phyloP scores from a whole-genome alignment of 2,329 filamentous ascomycete genomes.

The Sporothrix pseudoabietina region DNA sequence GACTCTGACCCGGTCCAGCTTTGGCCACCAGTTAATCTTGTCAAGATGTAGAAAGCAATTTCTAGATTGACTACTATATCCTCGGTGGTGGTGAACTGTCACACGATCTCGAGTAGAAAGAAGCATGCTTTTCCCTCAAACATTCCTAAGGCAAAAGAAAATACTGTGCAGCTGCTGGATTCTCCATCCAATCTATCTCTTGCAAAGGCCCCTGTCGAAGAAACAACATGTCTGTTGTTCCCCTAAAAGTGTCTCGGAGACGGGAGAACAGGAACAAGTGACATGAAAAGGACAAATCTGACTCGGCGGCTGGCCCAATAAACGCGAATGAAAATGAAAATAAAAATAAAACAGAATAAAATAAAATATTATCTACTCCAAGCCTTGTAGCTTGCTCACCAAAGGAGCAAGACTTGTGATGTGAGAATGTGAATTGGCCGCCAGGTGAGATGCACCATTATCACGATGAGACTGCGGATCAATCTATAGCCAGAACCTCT shows the following conservation, averaged over 20 bases:
- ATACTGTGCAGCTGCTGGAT: not conserved
- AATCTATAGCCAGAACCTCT: no score
- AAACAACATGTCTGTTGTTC: not conserved
- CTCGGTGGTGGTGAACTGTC: not conserved
- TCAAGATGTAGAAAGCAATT: not conserved
- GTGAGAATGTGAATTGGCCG: no score
- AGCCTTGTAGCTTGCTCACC: no score
- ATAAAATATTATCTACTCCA: no score
- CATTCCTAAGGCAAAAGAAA: not conserved
- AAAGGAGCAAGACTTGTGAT: no score
- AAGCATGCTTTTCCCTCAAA: not conserved
- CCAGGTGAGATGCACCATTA: no score
- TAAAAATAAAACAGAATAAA: no score
- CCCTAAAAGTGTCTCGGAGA: not conserved
- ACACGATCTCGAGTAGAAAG: not conserved
- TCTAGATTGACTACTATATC: not conserved
- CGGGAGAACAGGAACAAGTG: not conserved
- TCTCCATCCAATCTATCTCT: not conserved
- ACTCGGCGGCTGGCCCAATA: no score
- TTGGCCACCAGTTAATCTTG: conserved; percentile 4
- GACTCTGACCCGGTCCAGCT: not conserved
- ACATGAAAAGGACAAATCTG: not conserved
- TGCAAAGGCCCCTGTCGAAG: not conserved
- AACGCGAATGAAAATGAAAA: no score
- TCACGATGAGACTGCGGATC: no score